Evolutionary conservation across 176 grass and related monocot genomes (phyloP).

Genomic region (Zea luxurians): DNA sequence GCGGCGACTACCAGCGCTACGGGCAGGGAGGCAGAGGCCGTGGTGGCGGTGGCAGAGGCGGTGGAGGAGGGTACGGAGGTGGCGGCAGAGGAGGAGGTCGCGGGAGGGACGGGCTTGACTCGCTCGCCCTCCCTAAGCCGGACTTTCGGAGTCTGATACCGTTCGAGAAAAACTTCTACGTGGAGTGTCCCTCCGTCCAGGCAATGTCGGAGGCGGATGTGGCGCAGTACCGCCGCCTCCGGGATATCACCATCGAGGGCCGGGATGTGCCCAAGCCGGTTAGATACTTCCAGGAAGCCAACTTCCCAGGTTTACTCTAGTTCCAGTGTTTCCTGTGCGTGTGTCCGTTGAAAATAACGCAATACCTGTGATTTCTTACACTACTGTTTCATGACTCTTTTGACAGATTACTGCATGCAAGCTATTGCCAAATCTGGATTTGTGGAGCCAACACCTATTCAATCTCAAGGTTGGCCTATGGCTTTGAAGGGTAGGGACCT

Average conservation of each 20-base stretch:
- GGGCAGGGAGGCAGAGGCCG: constrained; percentile 45
- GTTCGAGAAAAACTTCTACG: constrained; percentile 94
- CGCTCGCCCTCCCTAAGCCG: constrained; percentile 61
- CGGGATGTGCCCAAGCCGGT: constrained; percentile 80
- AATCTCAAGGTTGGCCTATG: too few species aligned
- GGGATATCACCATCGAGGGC: constrained; percentile 78
- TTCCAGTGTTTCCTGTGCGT: neutral
- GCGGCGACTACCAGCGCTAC: constrained; percentile 41
- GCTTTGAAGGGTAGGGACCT: too few species aligned
- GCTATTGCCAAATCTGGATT: too few species aligned
- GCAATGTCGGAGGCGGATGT: constrained; percentile 84
- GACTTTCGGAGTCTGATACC: constrained; percentile 79
- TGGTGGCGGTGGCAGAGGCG: constrained; percentile 31
- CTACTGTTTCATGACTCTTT: constrained; percentile 13
- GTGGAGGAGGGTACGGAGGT: constrained; percentile 34
- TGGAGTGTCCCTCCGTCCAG: constrained; percentile 74
- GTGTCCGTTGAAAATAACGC: neutral
- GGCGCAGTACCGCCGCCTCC: constrained; percentile 52
- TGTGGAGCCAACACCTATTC: too few species aligned
- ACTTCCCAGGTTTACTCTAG: constrained; percentile 62
- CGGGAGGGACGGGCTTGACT: constrained; percentile 66
- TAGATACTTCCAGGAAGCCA: constrained; percentile 85
- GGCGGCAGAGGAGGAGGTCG: constrained; percentile 49
- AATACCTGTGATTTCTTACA: neutral
- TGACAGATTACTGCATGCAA: too few species aligned